These are phyloP conservation scores for Pharus latifolius DNA, from an alignment of 176 grass and related monocot species.

Conservation along the genomic window DNA sequence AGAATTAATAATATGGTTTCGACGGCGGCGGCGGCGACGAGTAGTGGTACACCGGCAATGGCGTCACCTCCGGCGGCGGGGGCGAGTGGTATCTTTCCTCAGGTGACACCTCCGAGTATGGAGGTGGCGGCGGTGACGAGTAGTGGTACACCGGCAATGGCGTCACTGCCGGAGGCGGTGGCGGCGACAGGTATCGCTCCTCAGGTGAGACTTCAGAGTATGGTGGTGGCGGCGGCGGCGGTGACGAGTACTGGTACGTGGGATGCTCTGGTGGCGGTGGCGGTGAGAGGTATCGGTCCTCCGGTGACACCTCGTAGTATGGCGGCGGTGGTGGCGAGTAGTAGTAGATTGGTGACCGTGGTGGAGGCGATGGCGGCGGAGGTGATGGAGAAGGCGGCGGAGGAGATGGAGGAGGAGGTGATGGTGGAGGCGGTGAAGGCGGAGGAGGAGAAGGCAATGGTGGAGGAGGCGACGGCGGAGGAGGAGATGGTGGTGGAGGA, in stretches of 20 bases:
- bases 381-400: conserved; percentile 7
- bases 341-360: not conserved
- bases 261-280: conserved; percentile 1
- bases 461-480: not conserved
- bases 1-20: conserved; percentile 33
- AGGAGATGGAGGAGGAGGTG: conserved; percentile 6
- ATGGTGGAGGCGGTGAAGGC: conserved; percentile 1
- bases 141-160: conserved; percentile 41
- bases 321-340: conserved; percentile 10
- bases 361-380: conserved; percentile 19
- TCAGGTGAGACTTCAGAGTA: conserved; percentile 28
- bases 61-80: not conserved
- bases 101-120: conserved; percentile 25
- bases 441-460: conserved; percentile 10
- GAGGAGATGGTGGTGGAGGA: not conserved
- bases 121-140: conserved; percentile 42
- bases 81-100: conserved; percentile 28
- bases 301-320: conserved; percentile 28
- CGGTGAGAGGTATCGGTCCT: conserved; percentile 10
- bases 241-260: not conserved
- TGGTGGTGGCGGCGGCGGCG: conserved; percentile 9
- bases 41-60: conserved; percentile 41
- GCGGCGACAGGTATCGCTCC: conserved; percentile 25
- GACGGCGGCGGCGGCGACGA: conserved; percentile 26
- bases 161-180: conserved; percentile 1